Conservation (phyloP, 1,284 basidiomycete species). For the Sporisorium sorghi region DNA sequence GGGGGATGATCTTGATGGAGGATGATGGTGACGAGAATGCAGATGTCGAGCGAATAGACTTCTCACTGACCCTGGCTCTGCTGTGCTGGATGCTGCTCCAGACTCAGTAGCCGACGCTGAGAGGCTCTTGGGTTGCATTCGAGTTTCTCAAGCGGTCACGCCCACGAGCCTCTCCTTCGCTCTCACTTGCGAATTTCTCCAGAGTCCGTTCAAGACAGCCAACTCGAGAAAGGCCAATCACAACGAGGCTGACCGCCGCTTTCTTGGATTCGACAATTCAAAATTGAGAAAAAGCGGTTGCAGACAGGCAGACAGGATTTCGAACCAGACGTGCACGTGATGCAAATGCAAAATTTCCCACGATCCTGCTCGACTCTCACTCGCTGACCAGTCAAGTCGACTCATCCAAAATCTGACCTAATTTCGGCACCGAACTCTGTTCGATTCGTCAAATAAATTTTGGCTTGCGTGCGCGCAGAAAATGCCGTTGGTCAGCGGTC, state of each 20-base stretch:
- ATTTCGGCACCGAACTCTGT: neutral
- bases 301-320: slow-evolving; percentile 6
- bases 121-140: too few species aligned
- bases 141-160: slow-evolving; percentile 2
- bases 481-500: neutral
- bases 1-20: slow-evolving; percentile 56
- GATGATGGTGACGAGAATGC: slow-evolving; percentile 51
- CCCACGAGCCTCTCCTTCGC: slow-evolving; percentile 8
- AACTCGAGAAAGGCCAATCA: neutral
- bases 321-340: neutral
- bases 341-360: slow-evolving; percentile 11
- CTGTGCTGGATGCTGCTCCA: too few species aligned
- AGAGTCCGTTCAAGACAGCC: neutral
- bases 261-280: neutral
- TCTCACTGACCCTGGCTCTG: slow-evolving; percentile 18
- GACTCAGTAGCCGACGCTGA: slow-evolving; percentile 5
- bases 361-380: neutral
- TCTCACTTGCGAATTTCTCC: neutral
- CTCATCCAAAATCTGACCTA: neutral
- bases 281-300: slow-evolving; percentile 2
- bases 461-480: slow-evolving; percentile 6
- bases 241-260: neutral
- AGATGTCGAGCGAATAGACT: slow-evolving; percentile 23
- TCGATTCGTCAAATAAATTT: neutral
- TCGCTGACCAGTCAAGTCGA: neutral